A percentile compares a stretch with the other conserved stretches of the same genome.
Conservation (phyloP, 2,329 filamentous ascomycete species). For the Colletotrichum kahawae region DNA sequence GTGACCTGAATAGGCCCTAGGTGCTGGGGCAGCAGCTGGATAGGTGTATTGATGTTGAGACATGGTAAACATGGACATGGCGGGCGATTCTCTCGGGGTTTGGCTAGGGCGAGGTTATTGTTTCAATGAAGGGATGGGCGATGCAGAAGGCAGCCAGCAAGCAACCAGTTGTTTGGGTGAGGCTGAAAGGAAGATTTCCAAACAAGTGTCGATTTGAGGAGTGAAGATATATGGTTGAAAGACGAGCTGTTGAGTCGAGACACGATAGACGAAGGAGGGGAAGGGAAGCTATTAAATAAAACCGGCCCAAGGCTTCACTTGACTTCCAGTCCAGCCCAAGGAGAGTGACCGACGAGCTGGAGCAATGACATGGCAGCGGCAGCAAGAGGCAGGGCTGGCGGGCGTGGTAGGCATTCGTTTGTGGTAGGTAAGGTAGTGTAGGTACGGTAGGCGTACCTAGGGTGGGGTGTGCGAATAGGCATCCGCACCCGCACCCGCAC, state of each 20-base stretch:
- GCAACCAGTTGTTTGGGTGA: neutral
- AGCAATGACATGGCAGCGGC: conserved; percentile 7
- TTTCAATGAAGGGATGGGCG: neutral
- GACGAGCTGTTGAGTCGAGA: neutral
- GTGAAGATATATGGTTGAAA: neutral
- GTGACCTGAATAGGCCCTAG: conserved; percentile 73
- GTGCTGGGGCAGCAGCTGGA: conserved; percentile 40
- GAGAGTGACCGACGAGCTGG: conserved; percentile 1
- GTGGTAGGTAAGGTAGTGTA: neutral
- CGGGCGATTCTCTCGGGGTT: neutral
- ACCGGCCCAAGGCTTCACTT: conserved; percentile 5
- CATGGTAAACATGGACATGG: conserved; percentile 46
- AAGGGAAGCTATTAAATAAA: conserved; percentile 20
- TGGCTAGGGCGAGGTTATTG: neutral
- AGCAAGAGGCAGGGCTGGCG: conserved; percentile 15
- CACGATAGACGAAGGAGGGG: neutral
- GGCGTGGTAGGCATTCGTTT: neutral
- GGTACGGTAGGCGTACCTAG: neutral
- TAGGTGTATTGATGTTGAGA: conserved; percentile 48
- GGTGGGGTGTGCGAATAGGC: neutral
- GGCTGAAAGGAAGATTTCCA: neutral
- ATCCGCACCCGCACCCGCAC: neutral
- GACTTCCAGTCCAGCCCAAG: neutral
- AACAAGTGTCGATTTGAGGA: neutral
- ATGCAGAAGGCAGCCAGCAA: neutral